A percentile compares a stretch with the other conserved stretches of the same genome.
Evolutionary conservation across 1,284 basidiomycete genomes (phyloP).

Genomic region (Sanguinoderma infundibulare): DNA sequence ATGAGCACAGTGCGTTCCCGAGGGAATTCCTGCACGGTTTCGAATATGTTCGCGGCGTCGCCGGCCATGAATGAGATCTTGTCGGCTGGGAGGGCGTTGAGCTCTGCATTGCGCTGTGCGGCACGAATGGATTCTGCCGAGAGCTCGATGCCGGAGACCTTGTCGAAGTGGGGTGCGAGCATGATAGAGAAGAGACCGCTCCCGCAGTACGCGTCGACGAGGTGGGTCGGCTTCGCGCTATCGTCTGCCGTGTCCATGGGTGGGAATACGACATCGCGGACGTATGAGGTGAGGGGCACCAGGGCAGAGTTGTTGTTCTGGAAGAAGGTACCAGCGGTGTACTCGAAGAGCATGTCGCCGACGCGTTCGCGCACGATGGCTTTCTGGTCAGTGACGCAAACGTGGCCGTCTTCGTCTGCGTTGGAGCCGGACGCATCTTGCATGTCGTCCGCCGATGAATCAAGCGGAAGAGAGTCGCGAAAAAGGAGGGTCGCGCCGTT

Average conservation of each 20-base stretch:
- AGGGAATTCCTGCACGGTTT: slow-evolving; percentile 70
- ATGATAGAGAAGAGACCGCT: slow-evolving; percentile 92
- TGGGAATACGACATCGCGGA: slow-evolving; percentile 74
- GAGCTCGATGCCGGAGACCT: slow-evolving; percentile 92
- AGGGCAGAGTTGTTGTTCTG: slow-evolving; percentile 98
- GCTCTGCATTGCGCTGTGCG: slow-evolving; percentile 80
- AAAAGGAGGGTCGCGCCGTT: slow-evolving; percentile 91
- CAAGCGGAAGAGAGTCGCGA: slow-evolving; percentile 76
- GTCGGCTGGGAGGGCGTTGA: slow-evolving; percentile 64
- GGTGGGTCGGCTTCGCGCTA: slow-evolving; percentile 62
- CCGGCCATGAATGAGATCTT: slow-evolving; percentile 67
- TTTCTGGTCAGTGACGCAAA: slow-evolving; percentile 87
- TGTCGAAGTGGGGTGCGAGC: slow-evolving; percentile 78
- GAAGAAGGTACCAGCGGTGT: slow-evolving; percentile 91
- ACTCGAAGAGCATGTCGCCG: slow-evolving; percentile 84
- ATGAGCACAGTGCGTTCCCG: slow-evolving; percentile 71
- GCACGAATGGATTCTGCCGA: slow-evolving; percentile 77
- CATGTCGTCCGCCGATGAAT: background rate
- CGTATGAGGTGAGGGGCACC: slow-evolving; percentile 81
- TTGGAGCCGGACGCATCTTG: background rate
- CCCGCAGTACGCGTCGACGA: slow-evolving; percentile 93
- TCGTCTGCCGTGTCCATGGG: background rate
- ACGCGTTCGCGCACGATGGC: slow-evolving; percentile 85
- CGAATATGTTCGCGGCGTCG: slow-evolving; percentile 75
- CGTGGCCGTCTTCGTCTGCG: slow-evolving; percentile 50